phyloP scores from a whole-genome alignment of 2,329 filamentous ascomycete species.

The Huntiella omanensis region DNA sequence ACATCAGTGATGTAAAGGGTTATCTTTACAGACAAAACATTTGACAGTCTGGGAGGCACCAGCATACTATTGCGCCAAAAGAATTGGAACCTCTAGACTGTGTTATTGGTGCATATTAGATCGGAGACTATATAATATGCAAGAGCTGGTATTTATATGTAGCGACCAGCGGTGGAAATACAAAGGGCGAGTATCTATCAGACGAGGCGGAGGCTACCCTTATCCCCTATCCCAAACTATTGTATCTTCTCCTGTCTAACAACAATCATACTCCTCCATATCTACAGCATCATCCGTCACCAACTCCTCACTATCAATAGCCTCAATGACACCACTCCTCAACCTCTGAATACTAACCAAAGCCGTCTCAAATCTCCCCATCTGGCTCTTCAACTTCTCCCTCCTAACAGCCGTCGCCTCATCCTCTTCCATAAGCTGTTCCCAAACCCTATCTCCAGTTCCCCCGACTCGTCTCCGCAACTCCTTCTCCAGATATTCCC shows the following conservation, averaged over 20 bases:
- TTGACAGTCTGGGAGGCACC: too few relatives aligned
- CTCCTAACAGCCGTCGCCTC: constrained; percentile 23
- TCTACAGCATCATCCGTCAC: not conserved
- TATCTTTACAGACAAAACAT: too few relatives aligned
- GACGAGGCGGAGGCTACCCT: too few relatives aligned
- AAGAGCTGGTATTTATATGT: too few relatives aligned
- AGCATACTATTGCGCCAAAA: too few relatives aligned
- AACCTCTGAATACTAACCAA: constrained; percentile 27
- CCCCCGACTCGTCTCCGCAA: constrained; percentile 20
- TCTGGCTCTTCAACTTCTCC: constrained; percentile 24
- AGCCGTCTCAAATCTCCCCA: constrained; percentile 27
- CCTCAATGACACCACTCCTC: constrained; percentile 18
- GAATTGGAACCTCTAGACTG: too few relatives aligned
- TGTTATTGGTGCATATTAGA: too few relatives aligned
- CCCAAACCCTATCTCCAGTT: constrained; percentile 21
- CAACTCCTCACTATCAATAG: not conserved
- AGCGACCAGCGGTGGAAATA: too few relatives aligned
- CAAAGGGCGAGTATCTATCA: too few relatives aligned
- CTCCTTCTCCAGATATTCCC: constrained; percentile 23
- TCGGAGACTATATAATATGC: too few relatives aligned
- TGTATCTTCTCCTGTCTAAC: not conserved
- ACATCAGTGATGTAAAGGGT: too few relatives aligned
- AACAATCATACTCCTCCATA: constrained; percentile 1
- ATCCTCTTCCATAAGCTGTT: constrained; percentile 30
- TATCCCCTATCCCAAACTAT: too few relatives aligned